Evolutionary conservation across 208 protist genomes (phyloP).

Genomic region (Trypanosomatidae sp.): DNA sequence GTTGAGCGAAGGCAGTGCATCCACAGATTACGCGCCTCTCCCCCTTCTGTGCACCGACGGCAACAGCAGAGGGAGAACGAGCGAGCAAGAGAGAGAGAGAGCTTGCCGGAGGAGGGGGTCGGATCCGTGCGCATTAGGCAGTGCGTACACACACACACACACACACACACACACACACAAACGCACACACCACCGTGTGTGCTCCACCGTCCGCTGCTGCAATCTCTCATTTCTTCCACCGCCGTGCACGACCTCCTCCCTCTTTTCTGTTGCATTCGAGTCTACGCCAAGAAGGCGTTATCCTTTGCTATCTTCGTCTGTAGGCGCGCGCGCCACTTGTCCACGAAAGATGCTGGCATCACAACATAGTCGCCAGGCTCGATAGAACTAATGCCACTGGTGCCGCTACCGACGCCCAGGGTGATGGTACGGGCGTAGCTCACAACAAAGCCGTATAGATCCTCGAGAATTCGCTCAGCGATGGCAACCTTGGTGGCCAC

Average conservation of each 20-base stretch:
- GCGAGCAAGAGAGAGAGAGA: not conserved
- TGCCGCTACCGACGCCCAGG: not conserved
- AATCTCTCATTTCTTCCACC: not conserved
- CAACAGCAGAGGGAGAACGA: not conserved
- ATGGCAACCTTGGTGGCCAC: conserved; percentile 64
- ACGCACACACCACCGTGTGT: not conserved
- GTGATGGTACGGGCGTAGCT: conserved; percentile 55
- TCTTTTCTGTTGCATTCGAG: not conserved
- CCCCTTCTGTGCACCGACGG: not conserved
- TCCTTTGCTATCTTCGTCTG: conserved; percentile 64
- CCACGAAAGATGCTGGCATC: conserved; percentile 69
- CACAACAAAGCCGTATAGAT: conserved; percentile 69
- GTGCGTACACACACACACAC: not conserved
- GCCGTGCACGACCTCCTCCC: not conserved
- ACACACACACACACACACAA: not conserved
- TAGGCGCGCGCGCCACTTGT: conserved; percentile 60
- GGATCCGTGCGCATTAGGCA: not conserved
- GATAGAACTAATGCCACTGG: conserved; percentile 5
- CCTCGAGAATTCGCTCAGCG: conserved; percentile 66
- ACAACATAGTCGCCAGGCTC: conserved; percentile 62
- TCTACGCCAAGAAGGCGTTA: conserved; percentile 37
- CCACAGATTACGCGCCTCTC: not conserved
- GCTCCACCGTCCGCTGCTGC: not conserved
- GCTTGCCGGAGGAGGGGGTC: not conserved
- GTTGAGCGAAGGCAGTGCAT: not conserved